Base-by-base conservation (phyloP, 108 stramenopile genomes). In the Skeletonema costatum region DNA sequence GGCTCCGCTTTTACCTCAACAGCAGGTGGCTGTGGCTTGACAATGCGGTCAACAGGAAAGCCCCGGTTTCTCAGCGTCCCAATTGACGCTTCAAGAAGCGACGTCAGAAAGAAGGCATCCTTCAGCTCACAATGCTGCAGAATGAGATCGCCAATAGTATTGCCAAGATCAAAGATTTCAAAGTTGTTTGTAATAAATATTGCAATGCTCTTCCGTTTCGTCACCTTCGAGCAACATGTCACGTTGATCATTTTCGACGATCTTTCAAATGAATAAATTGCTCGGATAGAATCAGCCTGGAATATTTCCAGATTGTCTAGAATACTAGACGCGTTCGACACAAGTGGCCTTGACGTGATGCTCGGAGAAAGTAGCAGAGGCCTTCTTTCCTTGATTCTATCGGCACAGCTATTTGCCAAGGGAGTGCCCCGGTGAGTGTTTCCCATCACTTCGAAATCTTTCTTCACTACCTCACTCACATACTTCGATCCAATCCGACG, bases 141-240 rank as follows among this genome's bases (percentile, higher is more conserved):
- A 60, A 93, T 91, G 13, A 93, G 63, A 56, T 76, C 86, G 29
- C 92, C 92, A 63, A 93, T 82, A 3, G 86, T 86, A 39, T 77
- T 82, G 5, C 90, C 92, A 12, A 93, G 89, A 78, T 93, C 92
- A 76, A 93, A 93, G 81, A 83, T 86, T 60, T 91, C 90, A 30
- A 88, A 90, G 44, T 88, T 71, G 36, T 67, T 33, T 3, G 90
- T 91, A 7, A 90, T 78, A 33, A 75, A 89, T 10, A 93, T 71
- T 1, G 64, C 31, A 30, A 79, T 86, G 46, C 67, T 84, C n/a
- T 70, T 62, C 1, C 36, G 19, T 41, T 44, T 44, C 50, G 31
- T 35, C 51, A 60, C 66, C 62, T 75, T 86, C 2, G 80, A 58
- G 42, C 90, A 93, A 48, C 87, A 87, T 30, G 92, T 90, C 10